Conservation (phyloP, 805 yeast species). For the Metschnikowia cubensis region DNA sequence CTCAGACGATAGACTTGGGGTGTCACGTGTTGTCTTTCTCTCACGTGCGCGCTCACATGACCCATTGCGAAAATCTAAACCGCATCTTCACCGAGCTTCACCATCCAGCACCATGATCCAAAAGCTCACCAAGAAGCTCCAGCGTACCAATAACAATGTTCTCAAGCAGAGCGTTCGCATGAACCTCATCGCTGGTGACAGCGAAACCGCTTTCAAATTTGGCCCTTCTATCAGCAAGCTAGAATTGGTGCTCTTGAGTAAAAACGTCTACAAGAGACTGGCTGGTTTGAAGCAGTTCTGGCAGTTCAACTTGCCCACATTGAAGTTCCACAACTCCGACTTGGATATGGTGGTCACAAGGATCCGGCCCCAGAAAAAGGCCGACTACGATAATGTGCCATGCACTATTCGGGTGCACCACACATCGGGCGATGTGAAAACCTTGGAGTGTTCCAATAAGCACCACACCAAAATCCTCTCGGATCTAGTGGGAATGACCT, state of each 20-base stretch:
- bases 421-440: constrained; percentile 10
- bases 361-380: constrained; percentile 24
- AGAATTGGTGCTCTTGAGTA: constrained; percentile 48
- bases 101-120: constrained; percentile 3
- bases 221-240: constrained; percentile 30
- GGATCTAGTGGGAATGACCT: constrained; percentile 48
- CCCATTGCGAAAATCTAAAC: too few species aligned
- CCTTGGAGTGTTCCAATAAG: constrained; percentile 52
- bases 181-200: constrained; percentile 49
- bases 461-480: constrained; percentile 51
- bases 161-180: constrained; percentile 48
- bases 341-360: constrained; percentile 59
- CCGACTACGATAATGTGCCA: constrained; percentile 14
- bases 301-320: constrained; percentile 68
- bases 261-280: constrained; percentile 46
- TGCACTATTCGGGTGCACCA: constrained; percentile 13
- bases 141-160: constrained; percentile 17
- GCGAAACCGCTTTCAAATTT: constrained; percentile 33
- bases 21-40: neutral
- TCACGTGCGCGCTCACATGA: neutral
- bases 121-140: constrained; percentile 11
- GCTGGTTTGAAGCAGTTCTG: constrained; percentile 73
- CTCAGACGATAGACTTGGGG: too few species aligned
- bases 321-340: constrained; percentile 79
- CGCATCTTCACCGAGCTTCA: neutral